Conservation (phyloP, 75 land plant genomes). For the Chamaecyparis obtusa region DNA sequence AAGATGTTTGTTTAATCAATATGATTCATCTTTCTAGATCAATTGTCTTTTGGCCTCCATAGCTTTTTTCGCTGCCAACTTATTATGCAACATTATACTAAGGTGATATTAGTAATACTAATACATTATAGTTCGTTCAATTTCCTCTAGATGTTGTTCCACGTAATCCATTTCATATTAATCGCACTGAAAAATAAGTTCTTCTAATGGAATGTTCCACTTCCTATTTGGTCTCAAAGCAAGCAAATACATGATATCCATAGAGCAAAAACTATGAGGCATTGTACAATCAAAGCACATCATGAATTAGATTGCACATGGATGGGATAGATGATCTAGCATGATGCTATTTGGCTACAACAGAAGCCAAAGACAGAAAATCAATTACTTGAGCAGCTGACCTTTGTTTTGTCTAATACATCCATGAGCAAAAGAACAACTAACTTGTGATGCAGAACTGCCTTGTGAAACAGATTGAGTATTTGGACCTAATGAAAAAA, state of each 20-base stretch:
- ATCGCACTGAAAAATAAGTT: neutral
- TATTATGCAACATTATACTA: neutral
- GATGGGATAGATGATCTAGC: neutral
- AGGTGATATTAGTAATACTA: neutral
- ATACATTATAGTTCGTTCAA: neutral
- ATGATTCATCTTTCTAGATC: too few species aligned
- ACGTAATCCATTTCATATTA: neutral
- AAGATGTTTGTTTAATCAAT: too few species aligned
- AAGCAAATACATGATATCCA: neutral
- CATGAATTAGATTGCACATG: neutral
- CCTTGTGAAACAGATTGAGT: too few species aligned
- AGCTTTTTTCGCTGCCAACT: neutral
- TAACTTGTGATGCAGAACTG: too few species aligned
- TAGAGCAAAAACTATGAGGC: neutral
- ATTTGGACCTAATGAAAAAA: too few species aligned
- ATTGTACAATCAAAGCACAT: neutral
- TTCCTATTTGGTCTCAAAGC: neutral
- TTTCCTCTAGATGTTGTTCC: neutral
- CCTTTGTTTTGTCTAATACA: too few species aligned
- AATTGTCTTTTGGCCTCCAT: too few species aligned
- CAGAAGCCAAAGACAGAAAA: too few species aligned
- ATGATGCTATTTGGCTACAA: too few species aligned
- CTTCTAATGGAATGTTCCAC: neutral
- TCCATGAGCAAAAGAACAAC: too few species aligned
- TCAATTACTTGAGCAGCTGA: too few species aligned